Base-by-base conservation (phyloP, 176 grass and related monocot species). In the Ensete ventricosum region DNA sequence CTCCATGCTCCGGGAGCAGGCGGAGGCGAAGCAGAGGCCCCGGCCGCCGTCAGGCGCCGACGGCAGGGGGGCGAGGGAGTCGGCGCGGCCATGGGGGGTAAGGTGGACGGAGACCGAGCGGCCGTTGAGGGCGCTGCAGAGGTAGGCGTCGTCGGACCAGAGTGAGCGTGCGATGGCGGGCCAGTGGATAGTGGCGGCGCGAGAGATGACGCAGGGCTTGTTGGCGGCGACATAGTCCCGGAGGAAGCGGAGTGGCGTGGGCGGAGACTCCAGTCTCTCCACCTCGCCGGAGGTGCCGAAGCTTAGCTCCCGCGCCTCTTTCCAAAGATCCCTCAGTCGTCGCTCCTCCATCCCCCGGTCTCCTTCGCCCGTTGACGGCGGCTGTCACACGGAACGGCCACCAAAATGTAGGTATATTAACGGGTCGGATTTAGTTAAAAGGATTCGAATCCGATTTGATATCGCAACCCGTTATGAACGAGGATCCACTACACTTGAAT, bases 21-120 rank as follows among this genome's bases (percentile, higher is more conserved):
- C 86, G 4, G 94, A 91, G 13, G 94, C 90, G 26, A 98, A 98
- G 80, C 88, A 93, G 52, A 64, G 79, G 60, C 69, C 24, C 1
- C 26, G 27, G 20, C 53, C 52, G 72, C 72, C 72, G 0, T 14
- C 13, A 9, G 12, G 10, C 17, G 43, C 43, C 60, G n/a, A 17
- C 13, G 85, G 87, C 26, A 79, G 80, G 14, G 86, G 54, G 9
- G 80, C 88, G 10, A 93, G 85, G 25, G 94, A 86, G 58, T 97
- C 94, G 55, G 94, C 88, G 34, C 85, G 90, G 75, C 94, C 90
- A 21, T 82, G 79, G 13, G 94, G 94, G 62, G 94, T 97, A 77
- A 93, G 77, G 84, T 97, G 94, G 75, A 97, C 71, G 29, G 93
- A 97, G 26, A 97, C 93, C 54, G 77, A 34, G 77, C 77, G 74